These are phyloP conservation scores for Pistacia integerrima DNA, from an alignment of 345 rosid species.

Conservation along the genomic window DNA sequence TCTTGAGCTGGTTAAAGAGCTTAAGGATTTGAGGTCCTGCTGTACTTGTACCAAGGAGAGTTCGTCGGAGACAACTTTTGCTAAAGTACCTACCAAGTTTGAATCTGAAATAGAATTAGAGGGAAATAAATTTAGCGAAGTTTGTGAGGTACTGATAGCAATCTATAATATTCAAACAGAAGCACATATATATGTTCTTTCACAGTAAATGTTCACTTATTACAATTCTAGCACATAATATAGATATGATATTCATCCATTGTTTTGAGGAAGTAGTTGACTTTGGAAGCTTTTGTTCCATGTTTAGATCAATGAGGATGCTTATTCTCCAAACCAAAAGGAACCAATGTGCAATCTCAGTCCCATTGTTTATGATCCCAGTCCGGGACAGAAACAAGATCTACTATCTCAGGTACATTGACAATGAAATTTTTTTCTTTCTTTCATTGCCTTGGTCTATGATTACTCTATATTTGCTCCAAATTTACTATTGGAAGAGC, in stretches of 20 bases:
- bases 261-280: slow-evolving; percentile 13
- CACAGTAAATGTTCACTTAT: background rate
- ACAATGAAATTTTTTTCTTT: background rate
- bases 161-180: background rate
- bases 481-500: background rate
- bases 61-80: slow-evolving; percentile 24
- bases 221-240: background rate
- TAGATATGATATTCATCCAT: background rate
- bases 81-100: slow-evolving; percentile 26
- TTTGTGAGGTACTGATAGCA: slow-evolving; percentile 36
- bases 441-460: background rate
- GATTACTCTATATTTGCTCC: background rate
- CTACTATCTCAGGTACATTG: slow-evolving; percentile 21
- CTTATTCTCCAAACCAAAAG: background rate
- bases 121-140: slow-evolving; percentile 18
- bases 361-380: slow-evolving; percentile 11
- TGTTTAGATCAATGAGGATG: slow-evolving; percentile 19
- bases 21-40: slow-evolving; percentile 49
- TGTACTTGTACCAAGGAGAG: slow-evolving; percentile 36
- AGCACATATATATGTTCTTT: background rate
- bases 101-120: slow-evolving; percentile 26
- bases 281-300: background rate
- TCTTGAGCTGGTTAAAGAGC: slow-evolving; percentile 54
- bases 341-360: slow-evolving; percentile 20
- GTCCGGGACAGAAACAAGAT: slow-evolving; percentile 19